A percentile compares a stretch with the other conserved stretches of the same genome.
These are phyloP conservation scores for Termitomyces sp. DNA, from an alignment of 768 basidiomycete species.

Conservation along the genomic window DNA sequence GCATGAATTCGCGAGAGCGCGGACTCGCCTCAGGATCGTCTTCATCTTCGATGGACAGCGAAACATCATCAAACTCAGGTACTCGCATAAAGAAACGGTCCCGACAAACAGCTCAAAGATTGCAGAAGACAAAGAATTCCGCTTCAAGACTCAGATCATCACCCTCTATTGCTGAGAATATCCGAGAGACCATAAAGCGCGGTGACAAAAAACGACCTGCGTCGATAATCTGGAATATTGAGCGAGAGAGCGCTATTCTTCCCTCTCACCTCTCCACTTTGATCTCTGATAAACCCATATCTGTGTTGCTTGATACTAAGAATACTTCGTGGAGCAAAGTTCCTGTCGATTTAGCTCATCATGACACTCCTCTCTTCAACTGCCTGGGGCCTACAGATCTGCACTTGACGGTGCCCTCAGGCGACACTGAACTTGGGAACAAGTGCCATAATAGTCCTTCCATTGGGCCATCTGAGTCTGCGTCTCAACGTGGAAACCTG, in stretches of 20 bases:
- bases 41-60: neutral
- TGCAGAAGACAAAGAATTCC: neutral
- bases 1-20: neutral
- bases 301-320: constrained; percentile 36
- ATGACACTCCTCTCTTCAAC: neutral
- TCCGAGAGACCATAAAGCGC: neutral
- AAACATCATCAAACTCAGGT: neutral
- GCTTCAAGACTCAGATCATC: neutral
- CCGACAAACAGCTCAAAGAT: neutral
- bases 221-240: constrained; percentile 59
- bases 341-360: neutral
- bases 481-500: constrained; percentile 36
- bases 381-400: neutral
- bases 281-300: constrained; percentile 9
- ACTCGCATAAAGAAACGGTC: neutral
- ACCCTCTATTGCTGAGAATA: neutral
- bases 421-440: neutral
- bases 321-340: constrained; percentile 5
- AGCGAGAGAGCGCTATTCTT: constrained; percentile 31
- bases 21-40: neutral
- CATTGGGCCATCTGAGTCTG: constrained; percentile 51
- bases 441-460: constrained; percentile 11
- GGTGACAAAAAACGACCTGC: constrained; percentile 10
- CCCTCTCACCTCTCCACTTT: constrained; percentile 13
- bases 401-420: neutral